Conservation (phyloP, 2,329 filamentous ascomycete species). For the Metarhizium robertsii region DNA sequence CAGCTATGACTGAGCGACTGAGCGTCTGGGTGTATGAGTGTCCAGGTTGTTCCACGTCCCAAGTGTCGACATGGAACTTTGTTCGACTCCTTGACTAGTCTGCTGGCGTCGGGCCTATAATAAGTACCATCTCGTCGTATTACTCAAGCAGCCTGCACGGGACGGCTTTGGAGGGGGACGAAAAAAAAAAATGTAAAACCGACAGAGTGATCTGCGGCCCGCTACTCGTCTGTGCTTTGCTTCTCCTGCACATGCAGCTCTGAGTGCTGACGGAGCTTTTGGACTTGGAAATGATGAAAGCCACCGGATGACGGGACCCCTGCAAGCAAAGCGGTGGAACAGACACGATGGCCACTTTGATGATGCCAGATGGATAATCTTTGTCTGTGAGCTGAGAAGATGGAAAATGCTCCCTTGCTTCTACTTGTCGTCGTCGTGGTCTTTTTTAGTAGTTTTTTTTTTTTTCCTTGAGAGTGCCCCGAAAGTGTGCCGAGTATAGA, state of each 20-base stretch:
- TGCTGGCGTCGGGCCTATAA: neutral
- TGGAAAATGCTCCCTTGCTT: no score
- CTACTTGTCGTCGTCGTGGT: no score
- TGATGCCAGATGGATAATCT: no score
- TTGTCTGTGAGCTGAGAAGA: no score
- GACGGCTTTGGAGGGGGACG: neutral
- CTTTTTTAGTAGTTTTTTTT: no score
- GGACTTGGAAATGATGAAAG: neutral
- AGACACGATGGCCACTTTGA: no score
- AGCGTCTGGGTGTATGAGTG: no score
- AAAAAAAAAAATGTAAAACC: neutral
- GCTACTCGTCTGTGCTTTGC: slow-evolving; percentile 5
- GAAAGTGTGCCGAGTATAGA: neutral
- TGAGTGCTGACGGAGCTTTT: neutral
- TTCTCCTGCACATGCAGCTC: no score
- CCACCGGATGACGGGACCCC: neutral
- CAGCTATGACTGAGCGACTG: neutral
- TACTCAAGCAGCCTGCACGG: neutral
- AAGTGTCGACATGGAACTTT: no score
- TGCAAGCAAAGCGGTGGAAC: neutral
- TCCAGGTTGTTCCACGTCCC: no score
- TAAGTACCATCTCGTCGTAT: neutral
- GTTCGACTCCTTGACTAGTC: neutral
- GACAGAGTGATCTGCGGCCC: slow-evolving; percentile 2
- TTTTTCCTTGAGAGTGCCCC: neutral